Conservation (phyloP, 768 basidiomycete species). For the Leccinum subtestaceum region DNA sequence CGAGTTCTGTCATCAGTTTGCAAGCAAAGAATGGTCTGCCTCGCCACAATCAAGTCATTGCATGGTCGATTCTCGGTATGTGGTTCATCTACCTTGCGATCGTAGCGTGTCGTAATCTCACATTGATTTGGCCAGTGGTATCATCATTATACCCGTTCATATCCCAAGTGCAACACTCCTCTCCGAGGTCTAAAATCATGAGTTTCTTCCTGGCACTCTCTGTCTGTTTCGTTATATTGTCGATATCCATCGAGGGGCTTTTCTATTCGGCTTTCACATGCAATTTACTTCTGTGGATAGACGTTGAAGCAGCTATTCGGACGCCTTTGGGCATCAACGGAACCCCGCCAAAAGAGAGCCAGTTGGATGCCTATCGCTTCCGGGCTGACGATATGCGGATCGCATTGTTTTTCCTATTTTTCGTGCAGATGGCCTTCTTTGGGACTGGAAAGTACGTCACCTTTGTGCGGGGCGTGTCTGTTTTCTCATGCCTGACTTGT, state of each 20-base stretch:
- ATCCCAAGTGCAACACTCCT: constrained; percentile 33
- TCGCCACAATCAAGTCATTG: constrained; percentile 50
- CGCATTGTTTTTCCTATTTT: constrained; percentile 80
- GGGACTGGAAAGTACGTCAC: constrained; percentile 74
- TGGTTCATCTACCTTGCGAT: neutral
- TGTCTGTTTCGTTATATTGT: constrained; percentile 74
- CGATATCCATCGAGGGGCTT: constrained; percentile 78
- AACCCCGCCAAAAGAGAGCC: constrained; percentile 1
- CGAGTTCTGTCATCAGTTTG: constrained; percentile 55
- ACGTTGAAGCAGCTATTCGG: constrained; percentile 47
- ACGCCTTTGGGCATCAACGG: neutral
- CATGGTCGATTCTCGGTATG: constrained; percentile 68
- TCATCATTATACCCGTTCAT: constrained; percentile 54
- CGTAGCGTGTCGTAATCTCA: neutral
- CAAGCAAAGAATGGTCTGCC: constrained; percentile 70
- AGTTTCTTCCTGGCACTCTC: constrained; percentile 69
- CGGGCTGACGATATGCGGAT: constrained; percentile 64
- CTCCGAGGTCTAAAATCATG: constrained; percentile 49
- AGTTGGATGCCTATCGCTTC: constrained; percentile 38
- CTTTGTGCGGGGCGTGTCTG: neutral
- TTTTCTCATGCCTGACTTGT: constrained; percentile 1
- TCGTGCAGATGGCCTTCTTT: constrained; percentile 85
- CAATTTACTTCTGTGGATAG: constrained; percentile 65
- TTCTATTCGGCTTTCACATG: constrained; percentile 72
- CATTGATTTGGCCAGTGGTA: constrained; percentile 42